These are phyloP conservation scores for Eustoma russellianum DNA, from an alignment of 257 asterid species.

Conservation along the genomic window DNA sequence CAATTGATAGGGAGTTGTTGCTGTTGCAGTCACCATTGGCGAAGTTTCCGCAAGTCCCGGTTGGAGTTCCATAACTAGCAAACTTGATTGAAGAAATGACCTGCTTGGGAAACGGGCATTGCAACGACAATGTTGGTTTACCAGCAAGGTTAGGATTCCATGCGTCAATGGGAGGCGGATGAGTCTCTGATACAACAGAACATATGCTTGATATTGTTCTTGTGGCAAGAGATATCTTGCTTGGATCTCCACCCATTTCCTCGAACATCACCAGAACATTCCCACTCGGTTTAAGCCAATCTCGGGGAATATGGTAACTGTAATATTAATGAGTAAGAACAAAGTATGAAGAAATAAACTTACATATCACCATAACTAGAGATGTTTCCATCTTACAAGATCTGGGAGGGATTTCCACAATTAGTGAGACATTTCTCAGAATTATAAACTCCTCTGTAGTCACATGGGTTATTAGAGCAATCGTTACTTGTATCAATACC, in stretches of 20 bases:
- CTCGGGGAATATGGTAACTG: slow-evolving; percentile 92
- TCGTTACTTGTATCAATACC: slow-evolving; percentile 35
- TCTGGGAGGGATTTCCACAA: slow-evolving; percentile 84
- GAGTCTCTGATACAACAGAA: slow-evolving; percentile 53
- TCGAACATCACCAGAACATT: slow-evolving; percentile 66
- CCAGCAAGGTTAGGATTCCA: slow-evolving; percentile 44
- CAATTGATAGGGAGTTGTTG: slow-evolving; percentile 38
- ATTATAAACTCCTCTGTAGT: slow-evolving; percentile 56
- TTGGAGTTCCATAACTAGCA: slow-evolving; percentile 88
- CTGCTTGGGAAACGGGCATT: slow-evolving; percentile 59
- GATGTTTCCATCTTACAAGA: slow-evolving; percentile 36
- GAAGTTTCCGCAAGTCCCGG: slow-evolving; percentile 71
- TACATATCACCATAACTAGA: not conserved
- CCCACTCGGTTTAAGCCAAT: slow-evolving; percentile 61
- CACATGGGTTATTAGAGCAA: slow-evolving; percentile 44
- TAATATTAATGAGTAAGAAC: slow-evolving; percentile 5
- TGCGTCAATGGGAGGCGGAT: slow-evolving; percentile 58
- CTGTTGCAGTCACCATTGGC: slow-evolving; percentile 77
- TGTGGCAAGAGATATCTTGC: slow-evolving; percentile 55
- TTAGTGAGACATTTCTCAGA: slow-evolving; percentile 51
- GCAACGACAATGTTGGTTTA: slow-evolving; percentile 43
- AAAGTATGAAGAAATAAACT: not conserved
- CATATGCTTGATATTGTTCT: slow-evolving; percentile 47
- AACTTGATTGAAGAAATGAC: slow-evolving; percentile 62
- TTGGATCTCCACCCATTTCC: slow-evolving; percentile 86